Conservation (phyloP, 306 rosid species). For the Ammopiptanthus mongolicus region DNA sequence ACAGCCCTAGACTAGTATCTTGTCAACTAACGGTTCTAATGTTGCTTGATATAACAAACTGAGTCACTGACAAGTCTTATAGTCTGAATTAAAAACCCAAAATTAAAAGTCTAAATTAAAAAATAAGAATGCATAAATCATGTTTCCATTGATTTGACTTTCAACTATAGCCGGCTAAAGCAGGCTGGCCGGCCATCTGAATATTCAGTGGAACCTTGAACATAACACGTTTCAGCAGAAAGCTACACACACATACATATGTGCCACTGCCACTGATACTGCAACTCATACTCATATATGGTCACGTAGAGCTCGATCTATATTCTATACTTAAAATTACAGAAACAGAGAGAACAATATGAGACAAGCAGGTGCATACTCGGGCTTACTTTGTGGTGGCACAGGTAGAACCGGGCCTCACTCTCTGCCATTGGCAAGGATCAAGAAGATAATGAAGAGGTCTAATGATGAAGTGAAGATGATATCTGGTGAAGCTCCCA, state of each 20-base stretch:
- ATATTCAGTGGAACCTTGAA: not conserved
- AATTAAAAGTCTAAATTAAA: not conserved
- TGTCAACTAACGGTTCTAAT: not conserved
- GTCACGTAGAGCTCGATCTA: not conserved
- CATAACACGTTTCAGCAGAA: not conserved
- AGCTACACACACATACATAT: not conserved
- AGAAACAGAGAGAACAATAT: not conserved
- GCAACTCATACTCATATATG: not conserved
- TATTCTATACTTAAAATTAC: not conserved
- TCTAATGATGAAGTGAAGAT: slow-evolving; percentile 49
- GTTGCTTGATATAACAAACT: not conserved
- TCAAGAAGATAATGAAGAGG: slow-evolving; percentile 63
- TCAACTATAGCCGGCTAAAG: slow-evolving; percentile 3
- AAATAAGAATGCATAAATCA: not conserved
- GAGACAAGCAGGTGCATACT: slow-evolving; percentile 65
- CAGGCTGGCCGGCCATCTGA: slow-evolving; percentile 13
- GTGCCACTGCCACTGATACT: not conserved
- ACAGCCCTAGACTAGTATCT: not conserved
- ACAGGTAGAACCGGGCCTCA: slow-evolving; percentile 35
- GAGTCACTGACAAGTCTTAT: not conserved
- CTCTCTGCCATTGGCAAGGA: slow-evolving; percentile 56
- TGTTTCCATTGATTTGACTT: not conserved
- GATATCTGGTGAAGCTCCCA: slow-evolving; percentile 57
- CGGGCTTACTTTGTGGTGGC: slow-evolving; percentile 40
- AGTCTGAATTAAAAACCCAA: not conserved